Conservation (phyloP, 2,329 filamentous ascomycete species). For the Botrytis pseudocinerea region DNA sequence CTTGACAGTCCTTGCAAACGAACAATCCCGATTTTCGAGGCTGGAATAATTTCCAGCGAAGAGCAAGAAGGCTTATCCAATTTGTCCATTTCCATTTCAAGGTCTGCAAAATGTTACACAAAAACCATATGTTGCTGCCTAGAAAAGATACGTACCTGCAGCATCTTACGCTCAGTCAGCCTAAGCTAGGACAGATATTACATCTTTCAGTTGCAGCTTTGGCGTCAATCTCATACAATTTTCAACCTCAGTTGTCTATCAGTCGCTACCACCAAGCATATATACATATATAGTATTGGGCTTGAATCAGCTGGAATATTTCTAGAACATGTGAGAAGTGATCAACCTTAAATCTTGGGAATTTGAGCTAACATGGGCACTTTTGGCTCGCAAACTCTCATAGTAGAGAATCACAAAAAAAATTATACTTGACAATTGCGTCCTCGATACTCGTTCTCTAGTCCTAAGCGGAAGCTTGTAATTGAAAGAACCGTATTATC, state of each 20-base stretch:
- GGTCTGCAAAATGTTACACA: neutral
- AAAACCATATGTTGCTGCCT: neutral
- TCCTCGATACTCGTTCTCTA: neutral
- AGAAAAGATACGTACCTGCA: neutral
- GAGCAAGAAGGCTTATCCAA: neutral
- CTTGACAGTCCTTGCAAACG: neutral
- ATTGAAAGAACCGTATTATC: neutral
- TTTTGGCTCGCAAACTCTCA: neutral
- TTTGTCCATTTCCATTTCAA: neutral
- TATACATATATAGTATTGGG: neutral
- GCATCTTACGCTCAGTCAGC: neutral
- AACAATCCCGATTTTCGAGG: neutral
- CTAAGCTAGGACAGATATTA: constrained; percentile 1
- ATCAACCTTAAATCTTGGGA: neutral
- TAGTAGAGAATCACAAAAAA: neutral
- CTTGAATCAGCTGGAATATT: neutral
- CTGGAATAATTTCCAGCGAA: neutral
- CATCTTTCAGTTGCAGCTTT: neutral
- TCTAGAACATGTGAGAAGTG: neutral
- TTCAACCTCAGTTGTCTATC: neutral
- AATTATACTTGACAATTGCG: neutral
- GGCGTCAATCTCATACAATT: neutral
- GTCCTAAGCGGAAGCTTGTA: neutral
- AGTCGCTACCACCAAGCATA: neutral
- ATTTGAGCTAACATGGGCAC: neutral